Evolutionary conservation across 1,284 basidiomycete species (phyloP), one percentile per base, ranked within the genome.

Genomic region (Cutaneotrichosporon spelunceum): DNA sequence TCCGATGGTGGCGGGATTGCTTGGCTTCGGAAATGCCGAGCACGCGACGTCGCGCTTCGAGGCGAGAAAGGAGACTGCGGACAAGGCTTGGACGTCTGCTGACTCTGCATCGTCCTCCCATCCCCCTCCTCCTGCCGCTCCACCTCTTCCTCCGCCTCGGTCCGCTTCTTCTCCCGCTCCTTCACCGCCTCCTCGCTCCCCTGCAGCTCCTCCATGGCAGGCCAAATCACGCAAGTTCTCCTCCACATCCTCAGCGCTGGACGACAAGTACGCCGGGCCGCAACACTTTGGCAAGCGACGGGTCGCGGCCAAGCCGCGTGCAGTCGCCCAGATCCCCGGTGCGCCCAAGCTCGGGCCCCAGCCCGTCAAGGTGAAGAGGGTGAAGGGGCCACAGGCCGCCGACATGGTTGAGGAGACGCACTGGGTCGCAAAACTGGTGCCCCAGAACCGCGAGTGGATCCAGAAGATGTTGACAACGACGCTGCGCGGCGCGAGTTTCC

Each of bases 11-110:
- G 76, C 78, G 5, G 77, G 75, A 2, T 33, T 75, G 26, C 65
- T 76, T 7, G 72, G 72, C 2, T 71, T 79, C 47, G 60, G 69
- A 3, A 81, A 80, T 65, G 76, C 78, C 23, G 80, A 81, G 54
- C 24, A 69, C 16, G 61, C 65, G 49, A 63, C 69, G 1, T 72
- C 66, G 14, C 68, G 68, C 9, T 49, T 71, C 47, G 70, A 72
- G 39, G 11, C 49, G 53, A 26, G 47, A 16, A 44, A 67, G 29
- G 34, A 60, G n/a, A 49, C 61, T 10, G 21, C 34, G 4, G 53
- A n/a, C n/a, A n/a, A 33, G 30, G 30, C 30, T 33, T 33, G 8
- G 30, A 9, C 30, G 30, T 33, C 30, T 33, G 8, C 19, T 1
- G 53, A n/a, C 10, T 19, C 49, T 33, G 23, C 11, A 16, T 27